Evolutionary conservation across 176 grass and related monocot species (phyloP).

Genomic region (Pontederia crassipes): DNA sequence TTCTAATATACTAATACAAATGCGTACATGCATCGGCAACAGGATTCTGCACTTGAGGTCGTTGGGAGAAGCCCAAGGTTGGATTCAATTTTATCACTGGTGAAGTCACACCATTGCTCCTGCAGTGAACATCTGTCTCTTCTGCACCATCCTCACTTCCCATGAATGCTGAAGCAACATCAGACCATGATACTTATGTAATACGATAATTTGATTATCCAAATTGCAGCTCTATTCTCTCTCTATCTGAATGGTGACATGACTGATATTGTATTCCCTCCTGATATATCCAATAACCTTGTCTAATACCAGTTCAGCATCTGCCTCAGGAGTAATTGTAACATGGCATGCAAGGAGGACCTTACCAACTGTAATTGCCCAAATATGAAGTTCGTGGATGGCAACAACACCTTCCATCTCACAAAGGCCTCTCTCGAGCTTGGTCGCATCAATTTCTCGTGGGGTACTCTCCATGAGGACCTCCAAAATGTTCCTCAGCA

Average conservation of each 20-base stretch:
- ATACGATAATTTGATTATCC: too few species aligned
- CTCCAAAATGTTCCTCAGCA: conserved; percentile 78
- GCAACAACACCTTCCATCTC: conserved; percentile 74
- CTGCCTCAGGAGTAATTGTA: conserved; percentile 41
- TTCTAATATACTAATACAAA: too few species aligned
- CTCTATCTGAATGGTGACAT: conserved; percentile 97
- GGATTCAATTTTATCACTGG: too few species aligned
- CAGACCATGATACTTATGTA: too few species aligned
- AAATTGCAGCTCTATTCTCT: conserved; percentile 27
- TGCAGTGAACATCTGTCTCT: too few species aligned
- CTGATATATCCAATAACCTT: conserved; percentile 85
- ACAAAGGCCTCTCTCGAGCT: conserved; percentile 62
- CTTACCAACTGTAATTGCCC: conserved; percentile 98
- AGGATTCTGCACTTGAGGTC: too few species aligned
- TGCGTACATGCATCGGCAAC: too few species aligned
- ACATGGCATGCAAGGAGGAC: conserved; percentile 90
- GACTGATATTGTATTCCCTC: conserved; percentile 93
- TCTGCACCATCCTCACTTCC: too few species aligned
- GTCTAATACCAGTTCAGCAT: conserved; percentile 79
- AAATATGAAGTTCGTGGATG: conserved; percentile 88
- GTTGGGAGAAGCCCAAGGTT: too few species aligned
- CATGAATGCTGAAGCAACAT: too few species aligned
- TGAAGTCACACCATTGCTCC: too few species aligned
- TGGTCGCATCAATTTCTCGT: conserved; percentile 69
- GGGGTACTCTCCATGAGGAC: conserved; percentile 86